These are phyloP conservation scores for Allium cepa DNA, from an alignment of 106 monocot genomes.

Conservation along the genomic window DNA sequence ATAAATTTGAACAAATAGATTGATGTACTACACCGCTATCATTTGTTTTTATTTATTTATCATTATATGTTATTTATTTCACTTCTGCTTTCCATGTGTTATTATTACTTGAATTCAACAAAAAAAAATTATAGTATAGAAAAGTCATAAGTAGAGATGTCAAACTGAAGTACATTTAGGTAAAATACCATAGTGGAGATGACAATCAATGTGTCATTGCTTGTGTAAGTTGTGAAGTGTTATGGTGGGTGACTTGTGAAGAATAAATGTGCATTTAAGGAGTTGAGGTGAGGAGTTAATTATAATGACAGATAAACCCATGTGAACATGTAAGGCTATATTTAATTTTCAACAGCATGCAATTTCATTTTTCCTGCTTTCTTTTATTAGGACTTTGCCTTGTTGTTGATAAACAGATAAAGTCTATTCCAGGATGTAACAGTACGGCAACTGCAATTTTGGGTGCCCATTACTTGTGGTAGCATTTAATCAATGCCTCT, in stretches of 20 bases:
- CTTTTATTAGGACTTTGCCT: background rate
- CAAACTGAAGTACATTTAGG: too few relatives aligned
- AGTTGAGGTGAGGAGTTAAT: background rate
- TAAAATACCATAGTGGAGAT: too few relatives aligned
- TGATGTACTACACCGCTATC: too few relatives aligned
- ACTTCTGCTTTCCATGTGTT: too few relatives aligned
- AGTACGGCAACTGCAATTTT: background rate
- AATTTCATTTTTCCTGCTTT: background rate
- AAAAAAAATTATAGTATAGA: too few relatives aligned
- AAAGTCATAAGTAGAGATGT: too few relatives aligned
- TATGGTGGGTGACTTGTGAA: constrained; percentile 5
- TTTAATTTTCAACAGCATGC: background rate
- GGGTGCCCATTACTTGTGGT: background rate
- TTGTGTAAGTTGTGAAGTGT: constrained; percentile 1
- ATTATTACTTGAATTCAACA: too few relatives aligned
- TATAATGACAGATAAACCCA: background rate
- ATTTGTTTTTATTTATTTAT: too few relatives aligned
- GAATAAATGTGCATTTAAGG: constrained; percentile 9
- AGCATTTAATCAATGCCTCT: background rate
- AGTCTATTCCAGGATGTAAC: background rate
- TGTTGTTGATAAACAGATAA: background rate
- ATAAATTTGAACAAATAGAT: constrained; percentile 1
- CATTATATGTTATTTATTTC: too few relatives aligned
- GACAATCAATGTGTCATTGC: too few relatives aligned
- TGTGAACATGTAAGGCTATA: background rate